Evolutionary conservation across 331 rosid species (phyloP).

Genomic region (Saraca asoca): DNA sequence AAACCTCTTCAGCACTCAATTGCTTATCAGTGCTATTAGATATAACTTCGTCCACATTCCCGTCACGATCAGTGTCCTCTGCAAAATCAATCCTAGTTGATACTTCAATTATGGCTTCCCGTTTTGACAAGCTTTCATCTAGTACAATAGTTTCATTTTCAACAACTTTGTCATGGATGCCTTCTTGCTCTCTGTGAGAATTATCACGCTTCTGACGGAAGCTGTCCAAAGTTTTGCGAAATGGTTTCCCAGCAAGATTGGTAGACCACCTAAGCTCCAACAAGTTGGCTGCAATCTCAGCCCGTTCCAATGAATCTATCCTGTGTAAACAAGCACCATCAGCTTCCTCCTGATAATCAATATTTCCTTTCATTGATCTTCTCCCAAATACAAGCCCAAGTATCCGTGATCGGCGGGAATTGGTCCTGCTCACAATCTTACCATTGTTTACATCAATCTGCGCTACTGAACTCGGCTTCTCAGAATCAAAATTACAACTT

Average conservation of each 20-base stretch:
- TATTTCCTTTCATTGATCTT: slow-evolving; percentile 47
- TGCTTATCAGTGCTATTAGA: slow-evolving; percentile 28
- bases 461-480: slow-evolving; percentile 30
- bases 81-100: slow-evolving; percentile 22
- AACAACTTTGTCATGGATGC: slow-evolving; percentile 22
- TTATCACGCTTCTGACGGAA: slow-evolving; percentile 22
- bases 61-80: slow-evolving; percentile 20
- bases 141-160: slow-evolving; percentile 25
- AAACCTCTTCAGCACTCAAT: slow-evolving; percentile 37
- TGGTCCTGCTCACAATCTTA: slow-evolving; percentile 37
- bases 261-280: slow-evolving; percentile 92
- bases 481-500: slow-evolving; percentile 45
- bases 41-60: slow-evolving; percentile 17
- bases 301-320: slow-evolving; percentile 60
- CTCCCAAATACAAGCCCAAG: slow-evolving; percentile 64
- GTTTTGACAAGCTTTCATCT: slow-evolving; percentile 27
- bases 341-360: slow-evolving; percentile 27
- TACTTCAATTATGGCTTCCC: slow-evolving; percentile 27
- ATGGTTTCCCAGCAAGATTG: slow-evolving; percentile 42
- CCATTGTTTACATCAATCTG: slow-evolving; percentile 44
- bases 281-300: slow-evolving; percentile 76
- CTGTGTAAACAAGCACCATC: slow-evolving; percentile 29
- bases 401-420: slow-evolving; percentile 49
- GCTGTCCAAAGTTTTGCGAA: slow-evolving; percentile 25
- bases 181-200: too few species aligned